These are phyloP conservation scores for Carex kokanica DNA, from an alignment of 176 grass and related monocot genomes.

Conservation along the genomic window DNA sequence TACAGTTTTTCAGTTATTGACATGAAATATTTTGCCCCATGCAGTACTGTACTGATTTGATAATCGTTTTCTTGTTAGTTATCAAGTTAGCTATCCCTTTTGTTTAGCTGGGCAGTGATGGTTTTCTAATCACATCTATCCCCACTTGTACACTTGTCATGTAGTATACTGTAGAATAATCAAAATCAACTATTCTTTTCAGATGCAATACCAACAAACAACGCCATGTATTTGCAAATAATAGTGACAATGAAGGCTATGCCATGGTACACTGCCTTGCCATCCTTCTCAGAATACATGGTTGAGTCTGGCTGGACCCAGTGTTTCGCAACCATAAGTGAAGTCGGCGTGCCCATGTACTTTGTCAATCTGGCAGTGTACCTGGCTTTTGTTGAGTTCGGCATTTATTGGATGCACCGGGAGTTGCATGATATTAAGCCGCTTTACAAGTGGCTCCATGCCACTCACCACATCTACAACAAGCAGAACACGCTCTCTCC, in stretches of 20 bases:
- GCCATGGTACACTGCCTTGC: conserved; percentile 75
- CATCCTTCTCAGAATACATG: conserved; percentile 77
- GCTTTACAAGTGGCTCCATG: conserved; percentile 87
- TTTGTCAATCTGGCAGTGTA: conserved; percentile 55
- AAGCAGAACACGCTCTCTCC: conserved; percentile 98
- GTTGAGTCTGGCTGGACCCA: conserved; percentile 83
- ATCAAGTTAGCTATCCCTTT: neutral
- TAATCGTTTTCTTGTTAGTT: neutral
- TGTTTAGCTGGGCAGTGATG: neutral
- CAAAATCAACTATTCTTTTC: conserved; percentile 22
- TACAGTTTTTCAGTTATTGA: neutral
- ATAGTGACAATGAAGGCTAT: conserved; percentile 76
- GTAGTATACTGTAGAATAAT: neutral
- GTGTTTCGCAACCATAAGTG: conserved; percentile 54
- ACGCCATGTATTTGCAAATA: conserved; percentile 93
- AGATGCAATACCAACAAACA: conserved; percentile 77
- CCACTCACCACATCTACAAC: conserved; percentile 94
- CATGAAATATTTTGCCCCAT: neutral
- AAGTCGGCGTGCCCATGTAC: conserved; percentile 67
- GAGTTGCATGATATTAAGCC: conserved; percentile 98
- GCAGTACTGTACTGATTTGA: neutral
- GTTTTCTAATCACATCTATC: neutral
- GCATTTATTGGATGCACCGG: conserved; percentile 99
- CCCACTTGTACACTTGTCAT: neutral
- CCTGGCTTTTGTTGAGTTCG: conserved; percentile 69